Percentiles rank a stretch among this genome's conserved stretches.
These are phyloP conservation scores for Chlorella vulgaris DNA, from an alignment of 139 green algal genomes.

Conservation along the genomic window DNA sequence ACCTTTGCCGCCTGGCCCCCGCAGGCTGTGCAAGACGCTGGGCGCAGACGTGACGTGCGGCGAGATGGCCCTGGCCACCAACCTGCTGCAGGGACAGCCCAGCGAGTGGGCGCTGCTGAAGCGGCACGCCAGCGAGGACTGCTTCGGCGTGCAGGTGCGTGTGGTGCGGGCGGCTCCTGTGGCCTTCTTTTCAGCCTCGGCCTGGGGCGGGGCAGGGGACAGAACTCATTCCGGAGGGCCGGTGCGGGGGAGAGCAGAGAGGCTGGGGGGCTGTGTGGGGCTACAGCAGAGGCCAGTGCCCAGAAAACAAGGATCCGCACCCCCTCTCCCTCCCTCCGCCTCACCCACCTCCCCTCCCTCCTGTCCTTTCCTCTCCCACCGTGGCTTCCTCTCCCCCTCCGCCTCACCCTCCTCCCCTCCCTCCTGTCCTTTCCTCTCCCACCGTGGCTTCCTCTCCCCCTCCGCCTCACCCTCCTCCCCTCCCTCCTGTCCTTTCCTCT, in stretches of 20 bases:
- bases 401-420: not conserved
- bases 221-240: no score
- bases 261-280: no score
- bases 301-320: no score
- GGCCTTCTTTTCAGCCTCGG: no score
- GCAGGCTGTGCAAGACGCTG: constrained; percentile 83
- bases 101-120: constrained; percentile 97
- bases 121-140: constrained; percentile 88
- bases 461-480: not conserved
- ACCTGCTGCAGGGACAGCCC: constrained; percentile 88
- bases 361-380: no score
- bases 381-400: not conserved
- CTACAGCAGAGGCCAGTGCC: no score
- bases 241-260: no score
- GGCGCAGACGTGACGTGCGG: constrained; percentile 93
- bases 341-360: no score
- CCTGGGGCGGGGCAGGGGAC: no score
- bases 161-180: no score
- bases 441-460: not conserved
- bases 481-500: no score
- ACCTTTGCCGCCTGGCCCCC: not conserved
- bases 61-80: constrained; percentile 97
- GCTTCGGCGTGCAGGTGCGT: constrained; percentile 94
- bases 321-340: not conserved
- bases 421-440: not conserved